Base-by-base conservation (phyloP, 768 basidiomycete species). In the Boletellus ananiceps region DNA sequence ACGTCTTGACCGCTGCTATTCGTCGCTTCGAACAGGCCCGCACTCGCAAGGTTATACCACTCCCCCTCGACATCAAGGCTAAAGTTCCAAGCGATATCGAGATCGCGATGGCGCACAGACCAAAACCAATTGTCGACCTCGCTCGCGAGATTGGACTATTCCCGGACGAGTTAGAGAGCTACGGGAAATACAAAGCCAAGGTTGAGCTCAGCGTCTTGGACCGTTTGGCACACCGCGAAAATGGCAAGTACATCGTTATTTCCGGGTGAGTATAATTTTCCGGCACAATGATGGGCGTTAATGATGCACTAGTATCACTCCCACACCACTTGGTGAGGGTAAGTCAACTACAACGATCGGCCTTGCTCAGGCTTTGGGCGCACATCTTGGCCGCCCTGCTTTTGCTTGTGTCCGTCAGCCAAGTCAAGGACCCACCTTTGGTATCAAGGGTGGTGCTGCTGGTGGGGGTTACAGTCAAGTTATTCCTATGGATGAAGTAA, bases 261-360 rank as follows among this genome's bases (percentile, higher is more conserved):
- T 84, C 96, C 40, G 96, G 92, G 85, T 88, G 71, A 50, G 76
- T 61, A 37, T 18, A 12, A 33, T 25, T 49, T 25, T 41, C 36
- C 11, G 5, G 14, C 21, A 4, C 6, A 33, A 29, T 29, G 4
- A 6, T 16, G 12, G 39, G 8, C 3, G 11, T 12, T 23, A 11
- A 49, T 13, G 11, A 47, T 29, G 32, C 8, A 9, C 18, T 41
- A 89, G 92, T 46, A 97, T 97, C 58, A 97, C 94, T 1, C 94
- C 95, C 2, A 97, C 94, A 11, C 95, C 94, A 8, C 77, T 98
- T 31, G 95, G 95, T 39, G 96, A 98, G 72, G 96, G 96, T 37
- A 98, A 99, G 70, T 97, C 94, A 5, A 98, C 96, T 5, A 98
- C 94, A 0, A 97, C 94, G 12, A 92, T 97, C 56, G 95, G 95